Percentiles rank a stretch among this genome's conserved stretches.
Evolutionary conservation across 805 yeast genomes (phyloP).

Genomic region (Candida andamanensis): DNA sequence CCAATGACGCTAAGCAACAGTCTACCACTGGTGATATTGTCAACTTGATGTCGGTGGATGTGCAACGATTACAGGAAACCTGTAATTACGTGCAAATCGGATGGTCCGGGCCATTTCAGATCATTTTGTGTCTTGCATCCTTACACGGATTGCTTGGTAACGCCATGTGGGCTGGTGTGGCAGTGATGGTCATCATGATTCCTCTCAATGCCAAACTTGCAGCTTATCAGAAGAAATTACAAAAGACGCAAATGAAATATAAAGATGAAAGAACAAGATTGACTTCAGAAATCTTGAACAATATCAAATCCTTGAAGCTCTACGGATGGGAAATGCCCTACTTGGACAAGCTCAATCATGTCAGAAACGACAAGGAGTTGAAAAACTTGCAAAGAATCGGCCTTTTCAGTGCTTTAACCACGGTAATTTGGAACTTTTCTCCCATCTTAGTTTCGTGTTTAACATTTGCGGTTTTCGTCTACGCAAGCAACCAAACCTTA

Average conservation of each 20-base stretch:
- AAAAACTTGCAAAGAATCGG: constrained; percentile 72
- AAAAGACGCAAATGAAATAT: constrained; percentile 79
- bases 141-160: constrained; percentile 71
- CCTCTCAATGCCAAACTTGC: constrained; percentile 75
- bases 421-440: constrained; percentile 76
- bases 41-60: constrained; percentile 90
- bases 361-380: constrained; percentile 85
- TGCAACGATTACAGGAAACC: constrained; percentile 81
- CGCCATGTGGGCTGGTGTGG: constrained; percentile 96
- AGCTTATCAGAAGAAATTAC: constrained; percentile 62
- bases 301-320: constrained; percentile 85
- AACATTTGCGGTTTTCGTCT: constrained; percentile 79
- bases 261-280: constrained; percentile 91
- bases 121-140: constrained; percentile 67
- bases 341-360: constrained; percentile 62
- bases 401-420: constrained; percentile 60
- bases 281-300: constrained; percentile 82
- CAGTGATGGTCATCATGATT: constrained; percentile 68
- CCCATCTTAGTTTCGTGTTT: constrained; percentile 88
- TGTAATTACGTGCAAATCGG: constrained; percentile 71
- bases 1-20: constrained; percentile 65
- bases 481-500: constrained; percentile 54
- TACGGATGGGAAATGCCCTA: constrained; percentile 96
- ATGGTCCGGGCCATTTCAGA: constrained; percentile 94
- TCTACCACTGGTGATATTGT: constrained; percentile 91